These are phyloP conservation scores for Brachypodium distachyon DNA, from an alignment of 202 grass and related monocot species.

Conservation along the genomic window DNA sequence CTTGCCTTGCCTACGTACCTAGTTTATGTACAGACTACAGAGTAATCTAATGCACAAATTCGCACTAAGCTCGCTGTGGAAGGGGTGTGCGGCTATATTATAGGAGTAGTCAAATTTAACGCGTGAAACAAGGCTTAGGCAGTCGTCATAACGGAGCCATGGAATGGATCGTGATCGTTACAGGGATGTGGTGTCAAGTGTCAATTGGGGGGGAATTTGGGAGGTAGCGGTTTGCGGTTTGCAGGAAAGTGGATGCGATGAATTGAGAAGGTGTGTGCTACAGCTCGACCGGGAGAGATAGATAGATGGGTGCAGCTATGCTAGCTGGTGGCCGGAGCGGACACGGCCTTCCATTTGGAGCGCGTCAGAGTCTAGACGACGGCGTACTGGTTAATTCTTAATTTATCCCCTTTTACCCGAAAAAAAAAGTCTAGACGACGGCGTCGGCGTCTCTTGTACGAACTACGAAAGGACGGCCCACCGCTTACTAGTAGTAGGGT, in stretches of 20 bases:
- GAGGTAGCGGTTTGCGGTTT: not conserved
- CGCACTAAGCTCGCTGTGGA: not conserved
- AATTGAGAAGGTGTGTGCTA: not conserved
- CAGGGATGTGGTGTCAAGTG: not conserved
- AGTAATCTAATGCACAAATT: too few species aligned
- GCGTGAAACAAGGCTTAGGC: not conserved
- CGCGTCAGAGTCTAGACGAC: not conserved
- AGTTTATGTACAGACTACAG: too few species aligned
- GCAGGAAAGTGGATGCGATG: not conserved
- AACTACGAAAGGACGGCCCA: not conserved
- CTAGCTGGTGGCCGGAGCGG: not conserved
- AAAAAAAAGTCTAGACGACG: too few species aligned
- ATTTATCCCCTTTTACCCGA: too few species aligned
- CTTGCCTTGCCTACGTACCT: not conserved
- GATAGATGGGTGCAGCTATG: not conserved
- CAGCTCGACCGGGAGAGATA: not conserved
- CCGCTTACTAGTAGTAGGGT: not conserved
- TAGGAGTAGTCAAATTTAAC: not conserved
- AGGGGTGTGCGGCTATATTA: not conserved
- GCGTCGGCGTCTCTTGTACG: not conserved
- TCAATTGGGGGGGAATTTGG: too few species aligned
- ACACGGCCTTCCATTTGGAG: conserved; percentile 33
- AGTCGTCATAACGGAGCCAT: not conserved
- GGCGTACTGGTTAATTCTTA: too few species aligned
- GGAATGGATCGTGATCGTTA: not conserved